These are phyloP conservation scores for Strobilomyces echinocephalus DNA, from an alignment of 768 basidiomycete genomes.

Conservation along the genomic window DNA sequence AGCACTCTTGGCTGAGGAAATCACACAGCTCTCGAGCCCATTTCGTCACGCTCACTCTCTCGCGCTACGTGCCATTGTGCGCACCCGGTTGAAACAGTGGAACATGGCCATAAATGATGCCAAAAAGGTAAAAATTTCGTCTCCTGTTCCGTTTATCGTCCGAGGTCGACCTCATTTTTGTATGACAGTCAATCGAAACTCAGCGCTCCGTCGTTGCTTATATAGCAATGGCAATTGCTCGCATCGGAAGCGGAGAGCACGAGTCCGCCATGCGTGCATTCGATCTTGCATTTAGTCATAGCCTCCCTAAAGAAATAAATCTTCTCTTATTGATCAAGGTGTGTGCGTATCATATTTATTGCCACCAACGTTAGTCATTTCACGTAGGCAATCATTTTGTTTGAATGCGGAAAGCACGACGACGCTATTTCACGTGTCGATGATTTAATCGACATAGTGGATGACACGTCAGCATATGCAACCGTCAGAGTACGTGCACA, in stretches of 20 bases:
- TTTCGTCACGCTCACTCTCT: background rate
- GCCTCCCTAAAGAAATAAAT: background rate
- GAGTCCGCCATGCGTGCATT: background rate
- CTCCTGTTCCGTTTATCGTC: background rate
- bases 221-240: background rate
- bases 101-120: background rate
- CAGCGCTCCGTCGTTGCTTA: background rate
- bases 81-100: background rate
- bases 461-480: background rate
- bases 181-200: background rate
- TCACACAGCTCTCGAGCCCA: background rate
- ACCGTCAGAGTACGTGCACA: background rate
- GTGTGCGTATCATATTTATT: background rate
- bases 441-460: background rate
- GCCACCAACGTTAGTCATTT: background rate
- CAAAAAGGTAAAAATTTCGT: background rate
- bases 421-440: background rate
- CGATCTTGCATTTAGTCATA: background rate
- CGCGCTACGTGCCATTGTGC: background rate
- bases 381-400: background rate
- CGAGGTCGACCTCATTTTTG: background rate
- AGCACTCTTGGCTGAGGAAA: background rate
- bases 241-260: background rate
- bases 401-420: background rate
- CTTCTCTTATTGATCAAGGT: background rate